Conservation (phyloP, 345 rosid species). For the Brassica nigra region DNA sequence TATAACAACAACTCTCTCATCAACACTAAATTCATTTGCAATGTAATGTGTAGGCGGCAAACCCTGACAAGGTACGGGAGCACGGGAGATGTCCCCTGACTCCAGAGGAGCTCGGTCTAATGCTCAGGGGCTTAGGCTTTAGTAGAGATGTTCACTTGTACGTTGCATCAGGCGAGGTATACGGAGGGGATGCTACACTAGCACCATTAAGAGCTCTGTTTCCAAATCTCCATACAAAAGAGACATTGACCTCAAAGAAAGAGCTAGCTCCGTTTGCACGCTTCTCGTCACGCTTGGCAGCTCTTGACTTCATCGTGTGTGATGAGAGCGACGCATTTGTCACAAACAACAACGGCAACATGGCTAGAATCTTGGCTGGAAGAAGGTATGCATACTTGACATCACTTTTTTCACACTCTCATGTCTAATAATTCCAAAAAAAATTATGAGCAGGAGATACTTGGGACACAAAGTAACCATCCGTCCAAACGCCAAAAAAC, state of each 20-base stretch:
- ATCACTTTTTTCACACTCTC: background rate
- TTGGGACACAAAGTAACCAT: constrained; percentile 88
- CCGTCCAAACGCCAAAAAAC: constrained; percentile 84
- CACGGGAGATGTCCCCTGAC: constrained; percentile 91
- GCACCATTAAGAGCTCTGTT: constrained; percentile 81
- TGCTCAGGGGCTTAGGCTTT: constrained; percentile 84
- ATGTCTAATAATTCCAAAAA: background rate
- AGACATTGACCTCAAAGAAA: constrained; percentile 65
- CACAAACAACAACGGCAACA: constrained; percentile 96
- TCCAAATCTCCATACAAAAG: constrained; percentile 86
- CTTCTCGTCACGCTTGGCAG: constrained; percentile 93
- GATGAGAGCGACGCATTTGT: constrained; percentile 92
- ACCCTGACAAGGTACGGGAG: constrained; percentile 76
- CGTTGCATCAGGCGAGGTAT: constrained; percentile 91
- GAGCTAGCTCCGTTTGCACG: constrained; percentile 72
- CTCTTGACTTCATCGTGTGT: constrained; percentile 87
- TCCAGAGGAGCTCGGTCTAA: constrained; percentile 90
- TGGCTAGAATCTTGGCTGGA: constrained; percentile 95
- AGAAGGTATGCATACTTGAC: constrained; percentile 55
- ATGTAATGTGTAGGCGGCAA: constrained; percentile 52
- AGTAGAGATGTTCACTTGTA: constrained; percentile 83
- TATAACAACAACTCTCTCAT: background rate
- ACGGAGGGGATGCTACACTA: constrained; percentile 82
- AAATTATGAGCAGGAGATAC: constrained; percentile 64
- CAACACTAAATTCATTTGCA: background rate